These are phyloP conservation scores for Diaporthe caulivora DNA, from an alignment of 2,329 filamentous ascomycete species.

Conservation along the genomic window DNA sequence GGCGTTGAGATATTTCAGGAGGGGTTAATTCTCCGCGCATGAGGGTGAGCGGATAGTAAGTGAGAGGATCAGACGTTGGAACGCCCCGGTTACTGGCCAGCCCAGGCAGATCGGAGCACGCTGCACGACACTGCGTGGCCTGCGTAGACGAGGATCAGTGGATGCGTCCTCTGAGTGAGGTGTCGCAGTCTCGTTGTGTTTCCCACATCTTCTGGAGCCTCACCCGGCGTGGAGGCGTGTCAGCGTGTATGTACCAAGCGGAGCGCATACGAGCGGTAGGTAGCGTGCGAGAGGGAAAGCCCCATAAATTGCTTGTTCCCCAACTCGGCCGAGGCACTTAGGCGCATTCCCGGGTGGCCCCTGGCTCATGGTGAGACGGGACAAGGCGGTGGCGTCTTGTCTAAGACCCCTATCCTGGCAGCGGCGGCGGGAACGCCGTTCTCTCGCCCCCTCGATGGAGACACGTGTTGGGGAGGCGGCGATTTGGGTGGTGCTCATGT, in stretches of 20 bases:
- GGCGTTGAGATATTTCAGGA: not conserved
- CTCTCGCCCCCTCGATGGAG: constrained; percentile 19
- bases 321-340: constrained; percentile 24
- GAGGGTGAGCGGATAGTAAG: not conserved
- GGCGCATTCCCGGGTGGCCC: constrained; percentile 22
- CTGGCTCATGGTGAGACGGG: constrained; percentile 22
- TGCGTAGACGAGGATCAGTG: not conserved
- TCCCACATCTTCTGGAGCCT: not conserved
- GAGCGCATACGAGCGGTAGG: not conserved
- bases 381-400: constrained; percentile 27
- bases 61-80: not conserved
- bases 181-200: not conserved
- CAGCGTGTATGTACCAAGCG: not conserved
- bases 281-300: not conserved
- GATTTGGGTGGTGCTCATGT: not conserved
- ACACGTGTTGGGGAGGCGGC: constrained; percentile 26
- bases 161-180: not conserved
- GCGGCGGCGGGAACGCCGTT: constrained; percentile 25
- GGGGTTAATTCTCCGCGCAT: constrained; percentile 6
- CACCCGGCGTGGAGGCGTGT: too few species aligned
- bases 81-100: not conserved
- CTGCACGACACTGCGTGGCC: not conserved
- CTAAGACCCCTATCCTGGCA: constrained; percentile 25
- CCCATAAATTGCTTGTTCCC: not conserved
- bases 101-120: not conserved